Evolutionary conservation across 2,329 filamentous ascomycete species (phyloP).

Genomic region (Drechslera avenae): DNA sequence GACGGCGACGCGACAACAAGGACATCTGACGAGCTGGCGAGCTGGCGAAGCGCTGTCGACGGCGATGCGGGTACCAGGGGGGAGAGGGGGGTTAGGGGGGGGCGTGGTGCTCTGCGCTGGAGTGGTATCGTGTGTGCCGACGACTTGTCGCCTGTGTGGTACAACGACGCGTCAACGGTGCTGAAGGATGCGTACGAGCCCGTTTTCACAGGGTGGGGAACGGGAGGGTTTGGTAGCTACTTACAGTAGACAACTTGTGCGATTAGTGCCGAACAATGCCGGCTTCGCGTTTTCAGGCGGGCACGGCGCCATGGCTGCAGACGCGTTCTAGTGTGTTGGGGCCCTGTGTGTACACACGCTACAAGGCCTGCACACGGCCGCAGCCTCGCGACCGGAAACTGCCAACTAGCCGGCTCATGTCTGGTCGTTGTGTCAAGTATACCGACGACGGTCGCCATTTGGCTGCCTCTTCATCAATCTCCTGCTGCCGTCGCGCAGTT

Average conservation of each 20-base stretch:
- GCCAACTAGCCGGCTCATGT: too few species aligned
- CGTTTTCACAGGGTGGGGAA: conserved; percentile 1
- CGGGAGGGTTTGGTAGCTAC: conserved; percentile 10
- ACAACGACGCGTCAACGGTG: conserved; percentile 7
- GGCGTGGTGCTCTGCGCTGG: not conserved
- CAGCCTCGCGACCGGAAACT: too few species aligned
- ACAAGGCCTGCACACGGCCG: too few species aligned
- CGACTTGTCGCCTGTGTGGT: not conserved
- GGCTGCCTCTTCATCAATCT: too few species aligned
- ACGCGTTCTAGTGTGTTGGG: conserved; percentile 9
- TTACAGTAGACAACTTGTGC: conserved; percentile 15
- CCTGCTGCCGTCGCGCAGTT: too few species aligned
- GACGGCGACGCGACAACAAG: conserved; percentile 18
- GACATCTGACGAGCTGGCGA: not conserved
- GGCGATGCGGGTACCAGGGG: not conserved
- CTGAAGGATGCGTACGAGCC: not conserved
- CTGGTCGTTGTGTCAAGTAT: too few species aligned
- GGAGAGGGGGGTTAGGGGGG: too few species aligned
- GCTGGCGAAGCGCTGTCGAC: not conserved
- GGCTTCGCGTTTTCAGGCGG: conserved; percentile 22
- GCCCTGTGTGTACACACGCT: conserved; percentile 2
- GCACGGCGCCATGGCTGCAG: conserved; percentile 24
- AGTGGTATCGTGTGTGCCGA: not conserved
- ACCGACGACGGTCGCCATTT: too few species aligned
- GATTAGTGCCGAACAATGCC: conserved; percentile 26